phyloP scores from a whole-genome alignment of 106 monocot genomes.

The Dendrobium chrysotoxum region DNA sequence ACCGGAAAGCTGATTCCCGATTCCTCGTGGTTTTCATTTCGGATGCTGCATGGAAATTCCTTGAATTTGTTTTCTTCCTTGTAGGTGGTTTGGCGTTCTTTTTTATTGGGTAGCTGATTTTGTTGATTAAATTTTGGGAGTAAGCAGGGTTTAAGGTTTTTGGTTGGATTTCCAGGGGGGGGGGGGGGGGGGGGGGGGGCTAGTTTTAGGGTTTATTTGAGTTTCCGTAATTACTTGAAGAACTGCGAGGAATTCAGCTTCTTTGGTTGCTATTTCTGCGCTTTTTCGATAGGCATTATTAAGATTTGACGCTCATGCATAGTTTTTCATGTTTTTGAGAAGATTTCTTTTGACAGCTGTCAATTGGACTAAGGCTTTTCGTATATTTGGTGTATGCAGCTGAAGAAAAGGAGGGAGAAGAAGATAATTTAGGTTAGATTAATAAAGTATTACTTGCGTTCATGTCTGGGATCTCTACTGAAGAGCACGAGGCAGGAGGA shows the following conservation, averaged over 20 bases:
- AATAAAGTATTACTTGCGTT: not conserved
- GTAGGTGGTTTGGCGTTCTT: not conserved
- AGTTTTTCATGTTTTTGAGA: not conserved
- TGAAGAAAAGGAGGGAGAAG: not conserved
- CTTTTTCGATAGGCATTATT: not conserved
- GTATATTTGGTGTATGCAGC: not conserved
- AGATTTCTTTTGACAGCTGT: not conserved
- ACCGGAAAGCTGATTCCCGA: not conserved
- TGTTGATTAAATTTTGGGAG: too few species aligned
- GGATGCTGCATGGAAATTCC: not conserved
- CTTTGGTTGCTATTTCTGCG: not conserved
- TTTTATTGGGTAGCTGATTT: not conserved
- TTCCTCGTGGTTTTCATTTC: not conserved
- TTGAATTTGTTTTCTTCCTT: not conserved
- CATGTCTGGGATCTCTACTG: conserved; percentile 6
- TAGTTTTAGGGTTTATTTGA: not conserved
- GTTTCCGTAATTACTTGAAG: not conserved
- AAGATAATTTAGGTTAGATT: not conserved
- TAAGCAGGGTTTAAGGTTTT: not conserved
- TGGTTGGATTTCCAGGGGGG: not conserved
- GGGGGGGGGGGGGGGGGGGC: not conserved
- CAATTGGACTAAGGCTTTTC: not conserved
- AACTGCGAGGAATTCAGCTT: too few species aligned
- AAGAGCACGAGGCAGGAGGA: not conserved
- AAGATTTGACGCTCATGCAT: too few species aligned